These are phyloP conservation scores for Udeniomyces megalosporus DNA, from an alignment of 768 basidiomycete species.

Conservation along the genomic window DNA sequence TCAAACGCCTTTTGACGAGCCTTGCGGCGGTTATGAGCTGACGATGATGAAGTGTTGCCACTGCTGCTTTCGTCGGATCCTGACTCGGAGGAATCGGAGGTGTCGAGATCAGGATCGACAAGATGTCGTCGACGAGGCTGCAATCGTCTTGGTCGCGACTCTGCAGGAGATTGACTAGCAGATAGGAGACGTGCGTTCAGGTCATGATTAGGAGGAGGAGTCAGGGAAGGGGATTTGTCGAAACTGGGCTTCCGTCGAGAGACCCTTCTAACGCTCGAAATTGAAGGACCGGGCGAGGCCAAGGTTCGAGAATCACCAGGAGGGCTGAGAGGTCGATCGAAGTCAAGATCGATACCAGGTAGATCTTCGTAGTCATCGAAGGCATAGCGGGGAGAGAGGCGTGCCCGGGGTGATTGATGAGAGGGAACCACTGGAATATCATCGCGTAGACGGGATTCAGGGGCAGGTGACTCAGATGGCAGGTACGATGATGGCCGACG, in stretches of 20 bases:
- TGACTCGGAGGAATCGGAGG: background rate
- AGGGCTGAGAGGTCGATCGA: no score
- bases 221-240: background rate
- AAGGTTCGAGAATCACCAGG: no score
- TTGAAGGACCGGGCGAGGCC: no score
- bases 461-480: no score
- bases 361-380: slow-evolving; percentile 3
- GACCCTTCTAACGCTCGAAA: no score
- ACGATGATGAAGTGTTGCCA: background rate
- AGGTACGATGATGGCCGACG: no score
- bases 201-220: no score
- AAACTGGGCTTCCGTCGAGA: background rate
- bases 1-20: background rate
- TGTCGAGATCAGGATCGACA: no score
- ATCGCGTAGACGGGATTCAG: background rate
- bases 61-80: background rate
- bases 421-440: background rate
- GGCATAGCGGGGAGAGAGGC: background rate
- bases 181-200: background rate
- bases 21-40: no score
- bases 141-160: no score
- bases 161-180: background rate
- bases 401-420: background rate
- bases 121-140: background rate
- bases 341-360: no score